phyloP scores from a whole-genome alignment of 805 yeast species.

The Kazachstania bromeliacearum region DNA sequence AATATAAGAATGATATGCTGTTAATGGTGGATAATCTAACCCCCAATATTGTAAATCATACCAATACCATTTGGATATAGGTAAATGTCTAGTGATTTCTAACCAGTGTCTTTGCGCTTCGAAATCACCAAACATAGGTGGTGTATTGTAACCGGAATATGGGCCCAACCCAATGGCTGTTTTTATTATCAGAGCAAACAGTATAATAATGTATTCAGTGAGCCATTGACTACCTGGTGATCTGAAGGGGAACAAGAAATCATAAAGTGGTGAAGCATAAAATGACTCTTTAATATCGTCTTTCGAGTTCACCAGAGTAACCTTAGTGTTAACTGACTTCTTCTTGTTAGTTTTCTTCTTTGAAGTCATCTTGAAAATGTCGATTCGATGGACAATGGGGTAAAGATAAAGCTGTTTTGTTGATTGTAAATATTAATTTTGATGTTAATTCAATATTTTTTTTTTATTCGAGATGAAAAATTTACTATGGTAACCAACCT shows the following conservation, averaged over 20 bases:
- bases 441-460: too few relatives aligned
- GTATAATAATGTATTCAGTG: conserved; percentile 64
- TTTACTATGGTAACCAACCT: too few relatives aligned
- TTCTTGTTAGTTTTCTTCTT: not conserved
- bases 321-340: not conserved
- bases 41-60: conserved; percentile 93
- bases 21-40: conserved; percentile 91
- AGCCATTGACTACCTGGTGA: conserved; percentile 87
- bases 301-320: not conserved
- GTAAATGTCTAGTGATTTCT: conserved; percentile 75
- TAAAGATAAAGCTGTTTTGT: too few relatives aligned
- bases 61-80: conserved; percentile 74
- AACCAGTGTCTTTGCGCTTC: conserved; percentile 99
- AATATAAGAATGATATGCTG: conserved; percentile 85
- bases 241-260: conserved; percentile 67
- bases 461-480: too few relatives aligned
- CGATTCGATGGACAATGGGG: too few relatives aligned
- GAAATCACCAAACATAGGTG: conserved; percentile 90
- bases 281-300: conserved; percentile 24
- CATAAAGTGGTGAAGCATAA: conserved; percentile 61
- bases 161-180: conserved; percentile 85
- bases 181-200: conserved; percentile 66
- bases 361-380: not conserved
- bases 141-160: conserved; percentile 60
- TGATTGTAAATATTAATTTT: too few relatives aligned